phyloP scores from a whole-genome alignment of 2,329 filamentous ascomycete species.

The Eutypa lata region DNA sequence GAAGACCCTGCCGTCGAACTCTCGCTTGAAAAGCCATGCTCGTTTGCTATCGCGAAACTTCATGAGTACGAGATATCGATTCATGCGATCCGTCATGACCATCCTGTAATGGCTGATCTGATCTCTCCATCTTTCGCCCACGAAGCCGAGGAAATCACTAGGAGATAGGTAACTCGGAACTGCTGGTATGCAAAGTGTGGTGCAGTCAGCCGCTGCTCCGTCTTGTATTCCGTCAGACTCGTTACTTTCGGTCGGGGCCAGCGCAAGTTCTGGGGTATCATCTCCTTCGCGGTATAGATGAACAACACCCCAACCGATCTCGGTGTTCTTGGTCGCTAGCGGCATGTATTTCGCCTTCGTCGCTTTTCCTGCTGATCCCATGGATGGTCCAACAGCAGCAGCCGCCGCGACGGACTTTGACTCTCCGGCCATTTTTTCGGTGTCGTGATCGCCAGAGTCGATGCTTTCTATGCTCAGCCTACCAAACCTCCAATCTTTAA shows the following conservation, averaged over 20 bases:
- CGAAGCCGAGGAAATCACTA: slow-evolving; percentile 84
- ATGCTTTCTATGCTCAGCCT: slow-evolving; percentile 77
- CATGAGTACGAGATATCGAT: slow-evolving; percentile 92
- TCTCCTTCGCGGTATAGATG: slow-evolving; percentile 87
- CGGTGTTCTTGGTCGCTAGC: slow-evolving; percentile 67
- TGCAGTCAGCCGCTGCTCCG: slow-evolving; percentile 58
- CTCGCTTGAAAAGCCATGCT: slow-evolving; percentile 75
- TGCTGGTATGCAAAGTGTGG: slow-evolving; percentile 87
- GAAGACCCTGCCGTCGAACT: slow-evolving; percentile 91
- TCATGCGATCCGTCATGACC: slow-evolving; percentile 84
- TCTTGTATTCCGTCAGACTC: slow-evolving; percentile 26
- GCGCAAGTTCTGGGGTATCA: slow-evolving; percentile 59
- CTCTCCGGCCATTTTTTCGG: slow-evolving; percentile 31
- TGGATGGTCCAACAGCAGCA: slow-evolving; percentile 51
- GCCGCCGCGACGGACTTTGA: slow-evolving; percentile 43
- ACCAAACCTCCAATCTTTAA: slow-evolving; percentile 77
- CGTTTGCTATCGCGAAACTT: slow-evolving; percentile 78
- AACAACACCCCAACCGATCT: slow-evolving; percentile 87
- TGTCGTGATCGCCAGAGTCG: slow-evolving; percentile 55
- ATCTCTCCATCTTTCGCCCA: slow-evolving; percentile 82
- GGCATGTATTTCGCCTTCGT: slow-evolving; percentile 80
- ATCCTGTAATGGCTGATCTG: slow-evolving; percentile 92
- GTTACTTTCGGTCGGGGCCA: slow-evolving; percentile 20
- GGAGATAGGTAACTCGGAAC: slow-evolving; percentile 93
- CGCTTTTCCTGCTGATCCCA: slow-evolving; percentile 62